Conservation (phyloP, 805 yeast genomes). For the Starmerella etchellsii region DNA sequence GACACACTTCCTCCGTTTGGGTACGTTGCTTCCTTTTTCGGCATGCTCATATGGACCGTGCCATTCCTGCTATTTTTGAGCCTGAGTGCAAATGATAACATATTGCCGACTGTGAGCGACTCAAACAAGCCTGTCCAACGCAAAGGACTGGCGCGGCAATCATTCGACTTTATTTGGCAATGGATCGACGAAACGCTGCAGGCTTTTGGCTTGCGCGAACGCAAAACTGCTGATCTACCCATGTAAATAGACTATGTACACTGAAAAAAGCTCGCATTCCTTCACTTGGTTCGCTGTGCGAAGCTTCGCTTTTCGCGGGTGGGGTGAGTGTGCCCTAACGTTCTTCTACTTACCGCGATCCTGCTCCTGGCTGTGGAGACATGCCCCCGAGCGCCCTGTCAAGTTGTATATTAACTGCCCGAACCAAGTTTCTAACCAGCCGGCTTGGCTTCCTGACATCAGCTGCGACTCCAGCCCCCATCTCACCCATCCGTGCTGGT, state of each 20-base stretch:
- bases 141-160: constrained; percentile 18
- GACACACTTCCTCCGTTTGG: constrained; percentile 68
- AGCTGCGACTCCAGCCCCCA: too few relatives aligned
- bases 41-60: constrained; percentile 82
- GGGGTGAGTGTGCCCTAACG: too few relatives aligned
- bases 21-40: constrained; percentile 92
- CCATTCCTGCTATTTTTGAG: constrained; percentile 89
- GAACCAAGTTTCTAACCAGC: too few relatives aligned
- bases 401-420: too few relatives aligned
- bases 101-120: constrained; percentile 42
- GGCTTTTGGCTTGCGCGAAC: constrained; percentile 38
- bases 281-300: too few relatives aligned
- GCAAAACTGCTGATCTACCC: neutral
- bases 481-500: too few relatives aligned
- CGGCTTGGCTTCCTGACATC: too few relatives aligned
- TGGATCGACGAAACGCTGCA: constrained; percentile 36
- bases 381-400: too few relatives aligned
- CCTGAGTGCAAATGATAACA: constrained; percentile 80
- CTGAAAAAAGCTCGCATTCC: too few relatives aligned
- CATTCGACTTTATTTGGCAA: constrained; percentile 23
- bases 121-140: constrained; percentile 6
- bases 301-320: too few relatives aligned
- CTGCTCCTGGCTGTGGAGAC: too few relatives aligned
- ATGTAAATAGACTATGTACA: neutral
- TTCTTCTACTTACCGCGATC: too few relatives aligned